phyloP scores from a whole-genome alignment of 257 asterid species.

The Solanum megistacrolobum region DNA sequence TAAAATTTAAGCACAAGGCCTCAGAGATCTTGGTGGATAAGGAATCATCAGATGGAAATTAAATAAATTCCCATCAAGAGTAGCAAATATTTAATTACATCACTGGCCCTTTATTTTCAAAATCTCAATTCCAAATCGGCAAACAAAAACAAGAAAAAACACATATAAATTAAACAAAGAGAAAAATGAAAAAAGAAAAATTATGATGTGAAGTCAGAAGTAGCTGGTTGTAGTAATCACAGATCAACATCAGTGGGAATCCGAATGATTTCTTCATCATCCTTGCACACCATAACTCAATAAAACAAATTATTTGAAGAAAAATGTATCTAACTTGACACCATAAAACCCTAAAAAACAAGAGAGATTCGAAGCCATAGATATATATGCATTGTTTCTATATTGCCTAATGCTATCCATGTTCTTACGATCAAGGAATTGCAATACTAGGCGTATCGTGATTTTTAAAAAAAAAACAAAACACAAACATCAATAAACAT shows the following conservation, averaged over 20 bases:
- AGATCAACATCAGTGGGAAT: slow-evolving; percentile 50
- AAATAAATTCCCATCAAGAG: slow-evolving; percentile 46
- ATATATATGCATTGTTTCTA: background rate
- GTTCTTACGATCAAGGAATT: slow-evolving; percentile 27
- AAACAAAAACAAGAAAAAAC: no score
- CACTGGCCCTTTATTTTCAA: slow-evolving; percentile 19
- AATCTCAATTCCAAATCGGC: background rate
- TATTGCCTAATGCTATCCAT: slow-evolving; percentile 45
- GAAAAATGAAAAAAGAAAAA: background rate
- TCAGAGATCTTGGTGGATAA: slow-evolving; percentile 77
- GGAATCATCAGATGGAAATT: slow-evolving; percentile 30
- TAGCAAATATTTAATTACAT: slow-evolving; percentile 55
- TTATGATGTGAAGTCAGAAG: slow-evolving; percentile 42
- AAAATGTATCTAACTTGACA: slow-evolving; percentile 37
- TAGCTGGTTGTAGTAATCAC: slow-evolving; percentile 49
- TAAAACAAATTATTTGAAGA: background rate
- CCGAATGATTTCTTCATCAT: slow-evolving; percentile 62
- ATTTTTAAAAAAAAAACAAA: background rate
- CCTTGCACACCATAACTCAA: slow-evolving; percentile 10
- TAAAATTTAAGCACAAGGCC: slow-evolving; percentile 5
- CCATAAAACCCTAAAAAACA: slow-evolving; percentile 15
- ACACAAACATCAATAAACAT: background rate
- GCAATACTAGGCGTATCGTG: slow-evolving; percentile 30
- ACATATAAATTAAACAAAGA: background rate
- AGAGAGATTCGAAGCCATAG: slow-evolving; percentile 10